Base-by-base conservation (phyloP, 306 rosid species). In the Betula pendula region DNA sequence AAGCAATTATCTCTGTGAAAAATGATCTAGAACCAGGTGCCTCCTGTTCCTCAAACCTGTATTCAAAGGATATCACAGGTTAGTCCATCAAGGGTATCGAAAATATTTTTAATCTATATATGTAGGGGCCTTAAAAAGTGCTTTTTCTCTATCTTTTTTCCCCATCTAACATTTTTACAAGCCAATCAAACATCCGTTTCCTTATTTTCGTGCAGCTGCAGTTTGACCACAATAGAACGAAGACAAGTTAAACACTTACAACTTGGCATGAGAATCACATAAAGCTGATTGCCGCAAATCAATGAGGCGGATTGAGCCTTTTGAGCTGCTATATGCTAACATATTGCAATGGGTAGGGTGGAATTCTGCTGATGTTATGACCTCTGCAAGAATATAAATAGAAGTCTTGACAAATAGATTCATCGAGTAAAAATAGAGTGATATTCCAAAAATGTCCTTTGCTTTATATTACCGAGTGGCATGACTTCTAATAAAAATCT, bases 281-380 rank as follows among this genome's bases (percentile, higher is more conserved):
- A 95, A 85, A 29, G 99, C 99, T 81, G 99, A 95, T 84, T 95
- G 99, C 76, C 99, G 97, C 87, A 95, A 86, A 82, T 95, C 99
- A 81, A 95, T 86, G 62, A 95, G 97, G 67, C 98, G 93, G 81
- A 95, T 89, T 73, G 99, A 95, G 75, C 99, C 99, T 86, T 92
- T 95, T 70, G 99, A 95, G 77, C 99, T 95, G 88, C 99, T 95
- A 81, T 95, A 95, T 59, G 98, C 99, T 86, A 95, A 82, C 43
- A 79, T 95, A 79, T 92, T 92, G 74, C 99, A 95, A 81, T 95
- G 98, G 45, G 87, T 92, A 53, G 99, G 99, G 74, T 95, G 99
- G 89, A 95, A 95, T 80, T 95, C 98, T n/a, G 99, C 99, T 52
- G 98, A 91, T 43, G 99, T 95, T 84, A 95, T 95, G 83, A 95